Conservation (phyloP, 352 stramenopile genomes). For the Globisporangium camurandrum region DNA sequence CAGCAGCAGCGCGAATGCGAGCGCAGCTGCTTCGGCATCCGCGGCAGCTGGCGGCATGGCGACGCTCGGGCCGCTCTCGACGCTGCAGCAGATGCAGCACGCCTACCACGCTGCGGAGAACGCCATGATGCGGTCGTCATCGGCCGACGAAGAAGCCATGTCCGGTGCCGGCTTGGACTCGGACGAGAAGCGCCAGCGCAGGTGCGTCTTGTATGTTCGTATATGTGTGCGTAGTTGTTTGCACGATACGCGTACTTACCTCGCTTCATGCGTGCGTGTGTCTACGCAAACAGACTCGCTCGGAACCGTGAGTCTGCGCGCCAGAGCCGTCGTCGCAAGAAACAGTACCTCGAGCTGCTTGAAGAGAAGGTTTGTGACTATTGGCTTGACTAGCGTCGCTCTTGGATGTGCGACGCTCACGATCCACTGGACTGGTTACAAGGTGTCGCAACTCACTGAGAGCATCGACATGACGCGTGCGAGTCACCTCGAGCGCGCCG, state of each 20-base stretch:
- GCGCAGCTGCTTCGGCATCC: conserved; percentile 6
- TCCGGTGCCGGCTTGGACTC: conserved; percentile 38
- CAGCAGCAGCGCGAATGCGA: no score
- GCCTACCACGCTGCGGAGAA: conserved; percentile 45
- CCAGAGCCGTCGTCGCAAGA: conserved; percentile 85
- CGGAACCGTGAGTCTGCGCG: conserved; percentile 85
- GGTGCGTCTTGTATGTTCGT: conserved; percentile 15
- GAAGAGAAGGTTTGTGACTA: conserved; percentile 64
- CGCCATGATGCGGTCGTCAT: conserved; percentile 42
- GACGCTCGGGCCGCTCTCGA: conserved; percentile 12
- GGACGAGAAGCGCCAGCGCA: conserved; percentile 71
- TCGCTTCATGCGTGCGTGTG: neutral
- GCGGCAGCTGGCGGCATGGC: conserved; percentile 3
- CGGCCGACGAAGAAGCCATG: conserved; percentile 42
- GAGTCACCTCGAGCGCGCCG: conserved; percentile 64
- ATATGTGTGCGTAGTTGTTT: neutral
- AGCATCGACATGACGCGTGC: conserved; percentile 78
- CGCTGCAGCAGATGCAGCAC: conserved; percentile 40
- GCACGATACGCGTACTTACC: neutral
- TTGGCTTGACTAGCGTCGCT: neutral
- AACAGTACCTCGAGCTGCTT: conserved; percentile 84
- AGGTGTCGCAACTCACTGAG: conserved; percentile 82
- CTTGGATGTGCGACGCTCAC: neutral
- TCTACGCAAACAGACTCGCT: conserved; percentile 31
- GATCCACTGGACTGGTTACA: conserved; percentile 8